A percentile compares a stretch with the other conserved stretches of the same genome.
phyloP scores from a whole-genome alignment of 768 basidiomycete genomes.

The Gloeophyllum trabeum region DNA sequence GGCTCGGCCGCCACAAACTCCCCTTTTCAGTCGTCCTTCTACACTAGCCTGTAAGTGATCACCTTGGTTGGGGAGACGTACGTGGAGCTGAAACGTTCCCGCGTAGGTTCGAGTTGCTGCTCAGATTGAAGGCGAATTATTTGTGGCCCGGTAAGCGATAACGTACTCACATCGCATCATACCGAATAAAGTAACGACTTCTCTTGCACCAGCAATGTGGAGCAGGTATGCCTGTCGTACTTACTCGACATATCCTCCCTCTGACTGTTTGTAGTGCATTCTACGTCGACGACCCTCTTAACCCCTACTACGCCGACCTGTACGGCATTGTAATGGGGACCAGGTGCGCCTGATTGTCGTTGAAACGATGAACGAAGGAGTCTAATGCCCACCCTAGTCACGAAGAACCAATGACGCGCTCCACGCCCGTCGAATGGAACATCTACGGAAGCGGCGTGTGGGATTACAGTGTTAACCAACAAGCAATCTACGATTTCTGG shows the following conservation, averaged over 20 bases:
- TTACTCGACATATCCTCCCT: not conserved
- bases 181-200: no score
- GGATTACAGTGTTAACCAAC: constrained; percentile 48
- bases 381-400: constrained; percentile 25
- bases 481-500: constrained; percentile 52
- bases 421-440: constrained; percentile 55
- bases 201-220: constrained; percentile 14
- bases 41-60: constrained; percentile 39
- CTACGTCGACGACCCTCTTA: constrained; percentile 44
- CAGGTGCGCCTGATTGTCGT: constrained; percentile 21
- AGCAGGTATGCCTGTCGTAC: constrained; percentile 20
- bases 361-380: not conserved
- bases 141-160: constrained; percentile 66
- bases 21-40: constrained; percentile 55
- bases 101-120: constrained; percentile 51
- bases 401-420: constrained; percentile 69
- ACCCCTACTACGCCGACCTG: constrained; percentile 49
- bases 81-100: not conserved
- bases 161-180: no score
- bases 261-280: constrained; percentile 25
- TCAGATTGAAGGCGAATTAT: constrained; percentile 59
- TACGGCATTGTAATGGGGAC: constrained; percentile 69
- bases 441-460: constrained; percentile 45
- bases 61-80: constrained; percentile 7
- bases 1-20: constrained; percentile 34